A percentile compares a stretch with the other conserved stretches of the same genome.
phyloP scores from a whole-genome alignment of 345 rosid genomes.

The Syzygium jambos region DNA sequence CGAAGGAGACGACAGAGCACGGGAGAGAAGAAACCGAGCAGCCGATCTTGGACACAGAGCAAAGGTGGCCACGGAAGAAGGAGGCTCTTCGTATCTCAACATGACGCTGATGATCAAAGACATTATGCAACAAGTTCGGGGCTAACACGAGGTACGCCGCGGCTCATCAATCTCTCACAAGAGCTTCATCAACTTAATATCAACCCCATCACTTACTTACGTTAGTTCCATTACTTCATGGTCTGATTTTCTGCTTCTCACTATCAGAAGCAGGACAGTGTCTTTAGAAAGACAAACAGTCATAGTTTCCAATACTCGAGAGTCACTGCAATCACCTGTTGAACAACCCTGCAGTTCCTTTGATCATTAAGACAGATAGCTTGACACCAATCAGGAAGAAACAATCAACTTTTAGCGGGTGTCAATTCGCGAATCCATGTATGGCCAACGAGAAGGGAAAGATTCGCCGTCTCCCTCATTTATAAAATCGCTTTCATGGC shows the following conservation, averaged over 20 bases:
- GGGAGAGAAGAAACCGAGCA: slow-evolving; percentile 17
- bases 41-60: slow-evolving; percentile 6
- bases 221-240: not conserved
- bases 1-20: slow-evolving; percentile 7
- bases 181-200: not conserved
- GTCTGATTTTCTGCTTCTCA: not conserved
- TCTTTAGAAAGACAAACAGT: not conserved
- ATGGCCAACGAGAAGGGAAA: not conserved
- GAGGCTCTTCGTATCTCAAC: slow-evolving; percentile 17
- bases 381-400: not conserved
- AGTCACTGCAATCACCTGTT: not conserved
- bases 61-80: slow-evolving; percentile 13
- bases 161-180: not conserved
- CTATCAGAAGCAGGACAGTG: not conserved
- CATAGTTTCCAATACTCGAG: not conserved
- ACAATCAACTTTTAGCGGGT: not conserved
- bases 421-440: not conserved
- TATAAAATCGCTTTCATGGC: not conserved
- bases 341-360: not conserved
- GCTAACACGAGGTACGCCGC: not conserved
- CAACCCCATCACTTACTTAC: not conserved
- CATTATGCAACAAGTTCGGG: not conserved
- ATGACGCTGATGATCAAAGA: slow-evolving; percentile 11
- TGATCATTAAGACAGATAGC: not conserved
- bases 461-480: not conserved